Conservation (phyloP, 768 basidiomycete genomes). For the Auricularia auricula-judae region DNA sequence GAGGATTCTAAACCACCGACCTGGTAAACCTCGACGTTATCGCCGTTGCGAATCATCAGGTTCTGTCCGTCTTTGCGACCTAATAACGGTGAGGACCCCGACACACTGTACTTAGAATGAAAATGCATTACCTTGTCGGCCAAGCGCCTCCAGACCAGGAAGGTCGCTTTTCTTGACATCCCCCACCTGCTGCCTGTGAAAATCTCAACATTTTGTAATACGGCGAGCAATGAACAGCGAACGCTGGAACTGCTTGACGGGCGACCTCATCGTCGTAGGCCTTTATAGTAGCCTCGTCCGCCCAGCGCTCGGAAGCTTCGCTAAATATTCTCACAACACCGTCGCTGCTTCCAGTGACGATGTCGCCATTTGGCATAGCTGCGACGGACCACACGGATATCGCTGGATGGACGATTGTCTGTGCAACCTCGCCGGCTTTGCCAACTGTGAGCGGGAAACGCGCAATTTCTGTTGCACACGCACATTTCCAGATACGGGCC, state of each 20-base stretch:
- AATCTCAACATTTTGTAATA: not conserved
- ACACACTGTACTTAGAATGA: not conserved
- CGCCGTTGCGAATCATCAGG: slow-evolving; percentile 76
- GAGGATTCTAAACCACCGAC: slow-evolving; percentile 27
- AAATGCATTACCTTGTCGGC: slow-evolving; percentile 46
- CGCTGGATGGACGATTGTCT: slow-evolving; percentile 86
- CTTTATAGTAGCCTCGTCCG: slow-evolving; percentile 49
- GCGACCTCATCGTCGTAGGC: slow-evolving; percentile 68
- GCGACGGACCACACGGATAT: slow-evolving; percentile 96
- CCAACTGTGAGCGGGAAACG: not conserved
- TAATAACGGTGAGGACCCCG: slow-evolving; percentile 13
- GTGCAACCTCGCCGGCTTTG: slow-evolving; percentile 75
- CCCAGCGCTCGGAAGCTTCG: slow-evolving; percentile 59
- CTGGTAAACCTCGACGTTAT: slow-evolving; percentile 83
- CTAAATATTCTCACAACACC: slow-evolving; percentile 82
- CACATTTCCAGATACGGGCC: slow-evolving; percentile 84
- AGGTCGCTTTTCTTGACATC: slow-evolving; percentile 89
- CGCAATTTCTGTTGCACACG: slow-evolving; percentile 13
- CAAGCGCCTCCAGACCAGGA: slow-evolving; percentile 74
- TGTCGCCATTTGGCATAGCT: slow-evolving; percentile 80
- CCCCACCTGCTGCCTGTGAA: slow-evolving; percentile 61
- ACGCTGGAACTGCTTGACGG: slow-evolving; percentile 63
- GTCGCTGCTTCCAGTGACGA: slow-evolving; percentile 88
- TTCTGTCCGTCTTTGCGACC: slow-evolving; percentile 93
- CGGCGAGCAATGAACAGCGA: slow-evolving; percentile 4